phyloP scores from a whole-genome alignment of 441 rosid genomes.

The Corymbia citriodora region DNA sequence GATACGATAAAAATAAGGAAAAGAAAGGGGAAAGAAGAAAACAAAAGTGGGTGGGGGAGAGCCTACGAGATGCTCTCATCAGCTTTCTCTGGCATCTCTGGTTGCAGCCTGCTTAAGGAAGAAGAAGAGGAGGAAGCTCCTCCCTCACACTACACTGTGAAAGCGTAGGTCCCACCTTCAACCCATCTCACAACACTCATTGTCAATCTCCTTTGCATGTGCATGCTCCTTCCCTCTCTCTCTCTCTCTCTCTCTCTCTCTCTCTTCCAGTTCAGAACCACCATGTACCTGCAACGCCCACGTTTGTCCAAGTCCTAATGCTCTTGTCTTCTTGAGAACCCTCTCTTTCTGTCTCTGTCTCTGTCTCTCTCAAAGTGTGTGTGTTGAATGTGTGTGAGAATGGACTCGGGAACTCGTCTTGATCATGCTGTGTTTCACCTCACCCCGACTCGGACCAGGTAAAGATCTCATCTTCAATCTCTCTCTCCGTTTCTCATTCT shows the following conservation, averaged over 20 bases:
- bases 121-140: not conserved
- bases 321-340: not conserved
- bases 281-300: not conserved
- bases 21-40: not conserved
- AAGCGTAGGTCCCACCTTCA: not conserved
- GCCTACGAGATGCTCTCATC: not conserved
- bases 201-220: slow-evolving; percentile 17
- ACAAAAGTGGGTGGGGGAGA: not conserved
- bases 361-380: not conserved
- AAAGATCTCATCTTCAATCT: not conserved
- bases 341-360: not conserved
- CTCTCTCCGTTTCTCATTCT: not conserved
- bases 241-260: slow-evolving; percentile 25
- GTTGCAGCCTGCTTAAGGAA: not conserved
- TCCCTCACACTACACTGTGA: not conserved
- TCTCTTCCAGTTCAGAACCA: slow-evolving; percentile 1
- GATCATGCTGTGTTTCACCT: slow-evolving; percentile 10
- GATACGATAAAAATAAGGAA: not conserved
- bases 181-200: not conserved
- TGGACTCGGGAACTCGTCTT: slow-evolving; percentile 6
- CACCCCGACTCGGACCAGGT: slow-evolving; percentile 16
- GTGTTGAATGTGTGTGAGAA: not conserved
- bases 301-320: not conserved
- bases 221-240: slow-evolving; percentile 22
- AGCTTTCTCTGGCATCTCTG: not conserved